A percentile compares a stretch with the other conserved stretches of the same genome.
Evolutionary conservation across 352 stramenopile species (phyloP).

Genomic region (Globisporangium nodosum): DNA sequence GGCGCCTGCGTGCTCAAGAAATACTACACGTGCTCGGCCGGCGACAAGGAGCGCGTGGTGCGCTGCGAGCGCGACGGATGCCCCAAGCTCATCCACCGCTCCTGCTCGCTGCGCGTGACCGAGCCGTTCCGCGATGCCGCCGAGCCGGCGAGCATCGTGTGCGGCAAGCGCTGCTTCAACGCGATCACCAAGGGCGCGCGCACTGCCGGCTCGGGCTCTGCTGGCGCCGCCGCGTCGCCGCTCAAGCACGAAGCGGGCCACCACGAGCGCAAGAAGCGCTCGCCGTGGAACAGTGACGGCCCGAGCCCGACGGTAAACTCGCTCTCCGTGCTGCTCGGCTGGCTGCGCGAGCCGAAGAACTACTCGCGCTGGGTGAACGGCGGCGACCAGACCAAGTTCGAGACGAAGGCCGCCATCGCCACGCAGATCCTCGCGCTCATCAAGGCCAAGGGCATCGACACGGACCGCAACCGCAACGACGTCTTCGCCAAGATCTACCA

Average conservation of each 20-base stretch:
- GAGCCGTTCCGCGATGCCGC: slow-evolving; percentile 9
- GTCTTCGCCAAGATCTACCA: slow-evolving; percentile 19
- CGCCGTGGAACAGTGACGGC: slow-evolving; percentile 14
- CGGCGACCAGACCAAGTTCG: slow-evolving; percentile 11
- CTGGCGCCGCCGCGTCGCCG: background rate
- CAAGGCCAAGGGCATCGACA: slow-evolving; percentile 10
- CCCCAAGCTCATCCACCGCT: slow-evolving; percentile 13
- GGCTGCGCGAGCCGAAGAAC: slow-evolving; percentile 14
- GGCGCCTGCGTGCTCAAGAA: slow-evolving; percentile 12
- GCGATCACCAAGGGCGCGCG: slow-evolving; percentile 8
- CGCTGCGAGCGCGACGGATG: slow-evolving; percentile 12
- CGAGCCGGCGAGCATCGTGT: slow-evolving; percentile 8
- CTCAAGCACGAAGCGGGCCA: slow-evolving; percentile 1
- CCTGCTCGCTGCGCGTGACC: slow-evolving; percentile 13
- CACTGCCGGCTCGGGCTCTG: background rate
- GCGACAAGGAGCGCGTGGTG: slow-evolving; percentile 6
- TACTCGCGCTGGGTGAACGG: slow-evolving; percentile 14
- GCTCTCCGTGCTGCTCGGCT: slow-evolving; percentile 11
- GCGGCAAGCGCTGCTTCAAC: slow-evolving; percentile 18
- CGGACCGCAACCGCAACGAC: slow-evolving; percentile 17
- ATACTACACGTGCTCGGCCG: slow-evolving; percentile 11
- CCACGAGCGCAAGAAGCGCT: slow-evolving; percentile 15
- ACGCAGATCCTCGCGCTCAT: slow-evolving; percentile 12
- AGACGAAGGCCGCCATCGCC: slow-evolving; percentile 13
- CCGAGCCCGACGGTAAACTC: slow-evolving; percentile 10